phyloP scores from a whole-genome alignment of 108 stramenopile genomes.

The Nitzschia sp. region DNA sequence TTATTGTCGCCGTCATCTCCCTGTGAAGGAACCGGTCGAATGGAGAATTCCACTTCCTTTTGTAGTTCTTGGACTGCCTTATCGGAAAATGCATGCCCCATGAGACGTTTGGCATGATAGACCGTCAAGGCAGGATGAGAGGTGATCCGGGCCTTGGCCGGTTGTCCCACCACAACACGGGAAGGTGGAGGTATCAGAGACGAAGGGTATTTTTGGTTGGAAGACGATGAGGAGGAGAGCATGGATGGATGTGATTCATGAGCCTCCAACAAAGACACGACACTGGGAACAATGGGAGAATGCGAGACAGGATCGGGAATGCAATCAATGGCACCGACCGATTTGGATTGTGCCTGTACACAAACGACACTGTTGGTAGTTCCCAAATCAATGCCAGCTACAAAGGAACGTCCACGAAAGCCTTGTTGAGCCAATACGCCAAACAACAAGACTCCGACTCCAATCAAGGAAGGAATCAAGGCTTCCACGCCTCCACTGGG shows the following conservation, averaged over 20 bases:
- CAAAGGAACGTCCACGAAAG: conserved; percentile 77
- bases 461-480: conserved; percentile 70
- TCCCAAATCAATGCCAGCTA: conserved; percentile 85
- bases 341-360: conserved; percentile 71
- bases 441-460: conserved; percentile 58
- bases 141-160: conserved; percentile 74
- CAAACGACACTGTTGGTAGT: conserved; percentile 88
- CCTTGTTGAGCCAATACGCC: conserved; percentile 80
- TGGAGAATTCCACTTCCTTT: conserved; percentile 70
- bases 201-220: conserved; percentile 15
- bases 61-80: conserved; percentile 50
- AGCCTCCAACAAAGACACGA: conserved; percentile 80
- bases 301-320: conserved; percentile 66
- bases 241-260: conserved; percentile 37
- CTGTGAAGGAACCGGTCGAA: conserved; percentile 25
- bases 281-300: conserved; percentile 78
- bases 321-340: conserved; percentile 79
- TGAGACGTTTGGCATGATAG: conserved; percentile 82
- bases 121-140: conserved; percentile 83
- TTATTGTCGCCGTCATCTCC: no score
- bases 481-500: conserved; percentile 69
- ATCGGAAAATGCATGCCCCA: conserved; percentile 61
- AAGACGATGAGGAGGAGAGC: not conserved
- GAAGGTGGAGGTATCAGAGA: conserved; percentile 66
- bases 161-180: conserved; percentile 68